Percentiles rank a stretch among this genome's conserved stretches.
Evolutionary conservation across 192 early-diverging fungal genomes (phyloP).

Genomic region (Radiomyces spectabilis): DNA sequence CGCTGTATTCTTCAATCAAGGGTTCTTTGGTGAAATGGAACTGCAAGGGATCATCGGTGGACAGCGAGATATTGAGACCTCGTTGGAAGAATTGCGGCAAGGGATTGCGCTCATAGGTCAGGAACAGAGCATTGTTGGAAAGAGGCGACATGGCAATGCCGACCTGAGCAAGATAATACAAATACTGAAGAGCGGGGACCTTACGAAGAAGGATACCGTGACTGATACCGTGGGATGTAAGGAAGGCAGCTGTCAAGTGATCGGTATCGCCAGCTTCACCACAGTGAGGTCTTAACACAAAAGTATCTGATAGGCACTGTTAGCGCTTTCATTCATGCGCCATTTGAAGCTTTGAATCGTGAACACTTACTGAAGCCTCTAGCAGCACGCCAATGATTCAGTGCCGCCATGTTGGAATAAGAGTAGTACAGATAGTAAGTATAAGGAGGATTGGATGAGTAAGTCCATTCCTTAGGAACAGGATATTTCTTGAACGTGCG

Average conservation of each 20-base stretch:
- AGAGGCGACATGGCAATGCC: slow-evolving; percentile 96
- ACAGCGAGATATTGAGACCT: slow-evolving; percentile 88
- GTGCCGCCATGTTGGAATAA: slow-evolving; percentile 75
- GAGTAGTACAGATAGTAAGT: slow-evolving; percentile 91
- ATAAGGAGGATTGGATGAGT: slow-evolving; percentile 78
- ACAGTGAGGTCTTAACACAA: slow-evolving; percentile 89
- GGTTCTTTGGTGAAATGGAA: slow-evolving; percentile 97
- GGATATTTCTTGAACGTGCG: slow-evolving; percentile 80
- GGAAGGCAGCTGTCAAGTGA: slow-evolving; percentile 82
- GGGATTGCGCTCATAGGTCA: slow-evolving; percentile 90
- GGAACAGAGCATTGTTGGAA: slow-evolving; percentile 93
- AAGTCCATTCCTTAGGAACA: slow-evolving; percentile 51
- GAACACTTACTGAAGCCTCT: slow-evolving; percentile 65
- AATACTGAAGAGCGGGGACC: slow-evolving; percentile 89
- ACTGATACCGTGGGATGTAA: slow-evolving; percentile 79
- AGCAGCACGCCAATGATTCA: slow-evolving; percentile 71
- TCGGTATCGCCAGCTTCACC: slow-evolving; percentile 96
- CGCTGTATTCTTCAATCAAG: slow-evolving; percentile 93
- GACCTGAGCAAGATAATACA: slow-evolving; percentile 93
- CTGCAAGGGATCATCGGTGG: slow-evolving; percentile 92
- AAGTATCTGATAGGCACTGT: slow-evolving; percentile 51
- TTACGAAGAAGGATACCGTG: slow-evolving; percentile 93
- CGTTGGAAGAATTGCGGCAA: slow-evolving; percentile 88
- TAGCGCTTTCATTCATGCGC: background rate
- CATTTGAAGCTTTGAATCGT: background rate